These are phyloP conservation scores for Phytopythium cucurbitacearum DNA, from an alignment of 352 stramenopile species.

Conservation along the genomic window DNA sequence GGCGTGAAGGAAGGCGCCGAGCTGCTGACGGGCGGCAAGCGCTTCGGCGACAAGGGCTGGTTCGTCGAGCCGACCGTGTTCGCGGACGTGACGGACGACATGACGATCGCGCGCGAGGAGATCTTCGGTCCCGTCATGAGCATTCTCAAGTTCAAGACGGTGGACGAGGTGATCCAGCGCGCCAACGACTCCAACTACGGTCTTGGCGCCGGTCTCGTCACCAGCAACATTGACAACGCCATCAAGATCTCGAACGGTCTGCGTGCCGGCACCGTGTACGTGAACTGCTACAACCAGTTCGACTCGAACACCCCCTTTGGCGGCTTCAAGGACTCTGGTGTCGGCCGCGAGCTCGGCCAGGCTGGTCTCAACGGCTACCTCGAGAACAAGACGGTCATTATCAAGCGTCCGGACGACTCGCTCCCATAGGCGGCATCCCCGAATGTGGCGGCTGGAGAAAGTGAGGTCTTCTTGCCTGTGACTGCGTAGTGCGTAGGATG, in stretches of 20 bases:
- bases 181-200: conserved; percentile 88
- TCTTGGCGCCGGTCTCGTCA: conserved; percentile 86
- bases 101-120: conserved; percentile 87
- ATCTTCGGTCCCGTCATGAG: conserved; percentile 88
- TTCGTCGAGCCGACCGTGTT: conserved; percentile 94
- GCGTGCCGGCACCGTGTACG: conserved; percentile 89
- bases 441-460: no score
- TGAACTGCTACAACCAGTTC: conserved; percentile 92
- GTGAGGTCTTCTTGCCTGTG: no score
- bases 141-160: conserved; percentile 84
- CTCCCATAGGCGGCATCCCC: conserved; percentile 12
- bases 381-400: conserved; percentile 73
- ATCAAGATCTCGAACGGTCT: conserved; percentile 86
- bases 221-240: conserved; percentile 73
- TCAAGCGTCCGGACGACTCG: conserved; percentile 40
- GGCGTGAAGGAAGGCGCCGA: conserved; percentile 78
- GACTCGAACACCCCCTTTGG: conserved; percentile 73
- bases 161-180: conserved; percentile 81
- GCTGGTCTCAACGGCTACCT: conserved; percentile 65
- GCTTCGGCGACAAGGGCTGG: conserved; percentile 55
- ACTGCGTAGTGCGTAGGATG: no score
- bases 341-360: conserved; percentile 69
- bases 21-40: conserved; percentile 72
- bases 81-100: conserved; percentile 64
- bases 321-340: conserved; percentile 70